Evolutionary conservation across 345 rosid species (phyloP).

Genomic region (Eucalyptus marginata): DNA sequence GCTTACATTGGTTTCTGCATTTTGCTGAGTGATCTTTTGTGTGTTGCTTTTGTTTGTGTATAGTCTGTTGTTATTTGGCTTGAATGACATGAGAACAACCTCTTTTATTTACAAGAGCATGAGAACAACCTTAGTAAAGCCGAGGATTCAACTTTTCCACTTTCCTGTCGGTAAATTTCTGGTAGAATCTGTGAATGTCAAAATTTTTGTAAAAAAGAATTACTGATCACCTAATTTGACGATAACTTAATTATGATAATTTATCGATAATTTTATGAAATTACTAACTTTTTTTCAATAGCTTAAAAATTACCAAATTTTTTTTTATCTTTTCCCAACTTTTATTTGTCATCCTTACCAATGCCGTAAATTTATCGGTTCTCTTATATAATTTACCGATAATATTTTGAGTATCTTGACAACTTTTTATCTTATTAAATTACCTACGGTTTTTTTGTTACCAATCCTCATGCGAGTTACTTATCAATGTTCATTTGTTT

Average conservation of each 20-base stretch:
- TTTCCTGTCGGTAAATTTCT: background rate
- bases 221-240: rapidly evolving
- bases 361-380: background rate
- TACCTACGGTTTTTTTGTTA: background rate
- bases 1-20: background rate
- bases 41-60: background rate
- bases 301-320: background rate
- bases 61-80: background rate
- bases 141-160: background rate
- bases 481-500: background rate
- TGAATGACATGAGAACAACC: background rate
- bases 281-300: background rate
- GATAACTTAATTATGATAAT: background rate
- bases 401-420: background rate
- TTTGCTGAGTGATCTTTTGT: background rate
- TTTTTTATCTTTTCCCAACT: background rate
- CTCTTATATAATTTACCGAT: rapidly evolving
- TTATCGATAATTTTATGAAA: background rate
- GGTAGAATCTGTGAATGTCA: background rate
- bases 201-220: background rate
- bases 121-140: background rate
- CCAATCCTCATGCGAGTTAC: background rate
- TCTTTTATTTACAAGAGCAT: background rate
- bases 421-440: background rate
- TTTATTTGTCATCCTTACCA: background rate